Evolutionary conservation across 2,329 filamentous ascomycete species (phyloP).

Genomic region (Beauveria brongniartii): DNA sequence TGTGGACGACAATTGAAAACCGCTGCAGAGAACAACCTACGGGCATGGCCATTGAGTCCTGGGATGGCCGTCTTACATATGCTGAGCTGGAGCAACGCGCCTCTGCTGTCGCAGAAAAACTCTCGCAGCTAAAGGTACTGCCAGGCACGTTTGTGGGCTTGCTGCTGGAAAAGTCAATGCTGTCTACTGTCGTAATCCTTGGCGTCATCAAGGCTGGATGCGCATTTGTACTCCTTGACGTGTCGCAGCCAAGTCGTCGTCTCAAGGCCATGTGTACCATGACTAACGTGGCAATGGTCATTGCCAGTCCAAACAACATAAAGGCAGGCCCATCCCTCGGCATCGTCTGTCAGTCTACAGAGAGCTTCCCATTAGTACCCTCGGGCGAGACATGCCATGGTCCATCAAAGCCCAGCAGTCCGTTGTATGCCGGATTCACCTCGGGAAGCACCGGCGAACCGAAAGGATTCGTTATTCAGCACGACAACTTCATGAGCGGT

Average conservation of each 20-base stretch:
- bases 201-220: conserved; percentile 22
- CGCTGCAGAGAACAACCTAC: background rate
- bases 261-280: conserved; percentile 10
- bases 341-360: background rate
- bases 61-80: conserved; percentile 21
- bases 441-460: conserved; percentile 3
- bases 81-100: conserved; percentile 17
- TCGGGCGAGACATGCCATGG: background rate
- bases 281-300: background rate
- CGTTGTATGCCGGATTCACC: conserved; percentile 1
- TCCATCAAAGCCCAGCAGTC: background rate
- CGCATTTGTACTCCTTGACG: conserved; percentile 21
- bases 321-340: background rate
- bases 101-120: conserved; percentile 13
- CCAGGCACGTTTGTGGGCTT: conserved; percentile 17
- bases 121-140: background rate
- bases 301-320: background rate
- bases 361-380: background rate
- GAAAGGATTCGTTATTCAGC: background rate
- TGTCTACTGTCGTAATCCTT: conserved; percentile 19
- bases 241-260: conserved; percentile 16
- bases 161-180: conserved; percentile 21
- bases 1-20: background rate
- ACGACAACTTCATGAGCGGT: background rate
- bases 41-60: conserved; percentile 15